Percentiles rank a stretch among this genome's conserved stretches.
Evolutionary conservation across 176 grass and related monocot genomes (phyloP).

Genomic region (Eremochloa ophiuroides): DNA sequence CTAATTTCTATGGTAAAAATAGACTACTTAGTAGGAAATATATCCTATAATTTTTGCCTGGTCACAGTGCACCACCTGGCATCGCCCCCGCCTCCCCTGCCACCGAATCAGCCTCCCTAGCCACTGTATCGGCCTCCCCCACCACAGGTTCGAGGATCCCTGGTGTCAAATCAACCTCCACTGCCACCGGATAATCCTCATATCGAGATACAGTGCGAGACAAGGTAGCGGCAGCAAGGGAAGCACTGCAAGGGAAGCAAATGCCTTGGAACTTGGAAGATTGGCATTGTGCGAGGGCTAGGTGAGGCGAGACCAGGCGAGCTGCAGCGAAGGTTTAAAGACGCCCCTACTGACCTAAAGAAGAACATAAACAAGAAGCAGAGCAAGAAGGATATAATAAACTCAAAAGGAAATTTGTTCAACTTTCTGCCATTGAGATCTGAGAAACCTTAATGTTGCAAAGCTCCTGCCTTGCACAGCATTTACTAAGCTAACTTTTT

Average conservation of each 20-base stretch:
- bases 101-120: neutral
- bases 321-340: neutral
- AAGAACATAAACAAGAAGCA: neutral
- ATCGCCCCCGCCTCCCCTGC: neutral
- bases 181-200: neutral
- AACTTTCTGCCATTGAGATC: slow-evolving; percentile 7
- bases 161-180: neutral
- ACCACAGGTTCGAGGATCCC: neutral
- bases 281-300: neutral
- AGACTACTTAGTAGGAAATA: neutral
- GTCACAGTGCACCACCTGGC: neutral
- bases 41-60: too few species aligned
- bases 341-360: neutral
- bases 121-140: neutral
- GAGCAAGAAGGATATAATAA: neutral
- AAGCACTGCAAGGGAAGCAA: neutral
- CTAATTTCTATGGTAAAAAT: neutral
- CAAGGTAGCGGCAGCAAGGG: neutral
- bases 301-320: neutral
- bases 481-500: neutral
- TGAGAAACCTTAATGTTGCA: neutral
- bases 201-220: neutral
- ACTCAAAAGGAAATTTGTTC: neutral
- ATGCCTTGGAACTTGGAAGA: neutral
- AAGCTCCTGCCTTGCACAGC: neutral